phyloP scores from a whole-genome alignment of 129 eudicot species.

The Arctium minus region DNA sequence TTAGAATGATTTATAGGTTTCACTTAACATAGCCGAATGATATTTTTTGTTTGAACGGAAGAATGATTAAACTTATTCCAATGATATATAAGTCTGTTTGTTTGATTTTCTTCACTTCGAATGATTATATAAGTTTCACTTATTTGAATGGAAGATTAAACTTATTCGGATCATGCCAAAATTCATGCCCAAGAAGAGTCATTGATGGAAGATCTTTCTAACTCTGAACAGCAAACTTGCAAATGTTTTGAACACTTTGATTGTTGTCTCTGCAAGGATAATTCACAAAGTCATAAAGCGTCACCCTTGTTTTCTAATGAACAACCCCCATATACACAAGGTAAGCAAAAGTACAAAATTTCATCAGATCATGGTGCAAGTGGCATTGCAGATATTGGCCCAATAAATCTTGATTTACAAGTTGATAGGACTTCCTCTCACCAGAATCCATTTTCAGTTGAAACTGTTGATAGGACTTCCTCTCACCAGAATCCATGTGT shows the following conservation, averaged over 20 bases:
- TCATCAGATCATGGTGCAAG: background rate
- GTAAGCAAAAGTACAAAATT: conserved; percentile 1
- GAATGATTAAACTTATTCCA: too few relatives aligned
- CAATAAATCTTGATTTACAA: background rate
- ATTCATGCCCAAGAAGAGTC: background rate
- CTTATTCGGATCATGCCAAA: background rate
- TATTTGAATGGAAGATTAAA: too few relatives aligned
- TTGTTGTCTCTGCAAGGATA: background rate
- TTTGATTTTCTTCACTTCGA: too few relatives aligned
- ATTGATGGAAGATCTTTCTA: background rate
- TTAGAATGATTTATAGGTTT: too few relatives aligned
- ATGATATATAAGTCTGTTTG: too few relatives aligned
- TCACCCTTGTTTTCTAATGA: background rate
- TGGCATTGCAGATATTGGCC: background rate
- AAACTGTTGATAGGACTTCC: background rate
- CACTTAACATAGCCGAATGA: too few relatives aligned
- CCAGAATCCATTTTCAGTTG: background rate
- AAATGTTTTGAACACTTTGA: background rate
- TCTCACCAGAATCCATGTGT: too few relatives aligned
- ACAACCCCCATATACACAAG: background rate
- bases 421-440: background rate
- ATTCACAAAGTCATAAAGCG: background rate
- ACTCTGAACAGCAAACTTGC: background rate
- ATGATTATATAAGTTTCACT: too few relatives aligned
- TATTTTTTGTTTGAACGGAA: too few relatives aligned